Evolutionary conservation across 495 filamentous ascomycete species (phyloP).

Genomic region (Penicillium salamii): DNA sequence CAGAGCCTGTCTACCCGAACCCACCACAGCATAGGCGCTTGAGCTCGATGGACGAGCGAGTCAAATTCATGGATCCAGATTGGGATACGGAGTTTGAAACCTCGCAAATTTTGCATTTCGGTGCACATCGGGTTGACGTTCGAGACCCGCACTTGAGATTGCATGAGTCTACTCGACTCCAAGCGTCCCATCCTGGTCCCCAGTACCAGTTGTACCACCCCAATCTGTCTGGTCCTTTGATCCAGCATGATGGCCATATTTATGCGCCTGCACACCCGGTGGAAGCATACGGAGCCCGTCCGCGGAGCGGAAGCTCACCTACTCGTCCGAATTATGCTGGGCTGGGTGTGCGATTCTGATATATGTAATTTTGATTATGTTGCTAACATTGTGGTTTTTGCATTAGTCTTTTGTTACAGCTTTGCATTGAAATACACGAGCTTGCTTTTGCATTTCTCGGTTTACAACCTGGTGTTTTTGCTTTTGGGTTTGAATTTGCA

Average conservation of each 20-base stretch:
- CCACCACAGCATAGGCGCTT: conserved; percentile 7
- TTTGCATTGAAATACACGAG: not conserved
- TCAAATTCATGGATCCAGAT: conserved; percentile 13
- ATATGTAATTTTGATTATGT: not conserved
- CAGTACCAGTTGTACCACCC: conserved; percentile 31
- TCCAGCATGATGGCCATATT: conserved; percentile 20
- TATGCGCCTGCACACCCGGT: conserved; percentile 19
- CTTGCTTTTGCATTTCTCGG: not conserved
- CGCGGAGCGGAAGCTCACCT: conserved; percentile 57
- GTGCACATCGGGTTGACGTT: conserved; percentile 32
- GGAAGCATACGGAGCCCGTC: conserved; percentile 20
- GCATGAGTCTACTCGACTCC: conserved; percentile 15
- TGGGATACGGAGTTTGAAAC: conserved; percentile 19
- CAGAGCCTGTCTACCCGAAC: conserved; percentile 20
- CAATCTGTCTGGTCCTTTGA: conserved; percentile 33
- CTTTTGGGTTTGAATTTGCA: not conserved
- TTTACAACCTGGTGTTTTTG: not conserved
- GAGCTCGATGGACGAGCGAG: conserved; percentile 22
- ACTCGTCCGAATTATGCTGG: conserved; percentile 25
- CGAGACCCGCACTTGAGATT: conserved; percentile 27
- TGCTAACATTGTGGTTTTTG: not conserved
- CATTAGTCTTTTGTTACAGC: not conserved
- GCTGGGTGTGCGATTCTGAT: conserved; percentile 21
- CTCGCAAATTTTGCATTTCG: conserved; percentile 22
- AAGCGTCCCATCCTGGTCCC: conserved; percentile 16